Percentiles rank a stretch among this genome's conserved stretches.
These are phyloP conservation scores for Nidularia pulvinata DNA, from an alignment of 768 basidiomycete species.

Conservation along the genomic window DNA sequence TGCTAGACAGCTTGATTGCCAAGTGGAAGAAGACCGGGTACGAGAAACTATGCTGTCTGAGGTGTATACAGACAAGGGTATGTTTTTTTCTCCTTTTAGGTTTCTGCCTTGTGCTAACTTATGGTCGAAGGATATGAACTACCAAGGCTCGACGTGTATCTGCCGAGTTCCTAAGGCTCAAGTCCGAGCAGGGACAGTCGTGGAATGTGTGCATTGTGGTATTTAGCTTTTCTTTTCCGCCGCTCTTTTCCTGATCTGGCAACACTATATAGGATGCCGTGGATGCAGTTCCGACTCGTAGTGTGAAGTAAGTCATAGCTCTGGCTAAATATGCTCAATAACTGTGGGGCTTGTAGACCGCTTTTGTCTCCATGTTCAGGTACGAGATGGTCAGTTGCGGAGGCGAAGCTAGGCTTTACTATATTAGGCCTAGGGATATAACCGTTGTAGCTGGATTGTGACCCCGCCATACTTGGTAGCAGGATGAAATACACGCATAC, in stretches of 20 bases:
- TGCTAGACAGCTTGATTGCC: constrained; percentile 75
- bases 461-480: too few relatives aligned
- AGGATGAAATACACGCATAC: too few relatives aligned
- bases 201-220: constrained; percentile 99
- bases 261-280: constrained; percentile 78
- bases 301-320: constrained; percentile 1
- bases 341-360: too few relatives aligned
- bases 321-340: not conserved
- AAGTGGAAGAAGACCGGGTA: constrained; percentile 99
- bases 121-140: constrained; percentile 93
- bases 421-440: too few relatives aligned
- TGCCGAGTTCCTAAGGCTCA: constrained; percentile 97
- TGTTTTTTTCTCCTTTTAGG: constrained; percentile 24
- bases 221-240: constrained; percentile 1
- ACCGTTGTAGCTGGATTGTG: too few relatives aligned
- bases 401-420: too few relatives aligned
- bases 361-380: too few relatives aligned
- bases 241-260: too few relatives aligned
- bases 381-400: too few relatives aligned
- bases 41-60: constrained; percentile 95
- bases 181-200: constrained; percentile 85
- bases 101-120: constrained; percentile 25
- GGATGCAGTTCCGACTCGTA: constrained; percentile 91
- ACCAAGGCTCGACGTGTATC: constrained; percentile 97
- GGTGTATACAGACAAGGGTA: constrained; percentile 95